These are phyloP conservation scores for Penicillium taxi DNA, from an alignment of 495 filamentous ascomycete genomes.

Conservation along the genomic window DNA sequence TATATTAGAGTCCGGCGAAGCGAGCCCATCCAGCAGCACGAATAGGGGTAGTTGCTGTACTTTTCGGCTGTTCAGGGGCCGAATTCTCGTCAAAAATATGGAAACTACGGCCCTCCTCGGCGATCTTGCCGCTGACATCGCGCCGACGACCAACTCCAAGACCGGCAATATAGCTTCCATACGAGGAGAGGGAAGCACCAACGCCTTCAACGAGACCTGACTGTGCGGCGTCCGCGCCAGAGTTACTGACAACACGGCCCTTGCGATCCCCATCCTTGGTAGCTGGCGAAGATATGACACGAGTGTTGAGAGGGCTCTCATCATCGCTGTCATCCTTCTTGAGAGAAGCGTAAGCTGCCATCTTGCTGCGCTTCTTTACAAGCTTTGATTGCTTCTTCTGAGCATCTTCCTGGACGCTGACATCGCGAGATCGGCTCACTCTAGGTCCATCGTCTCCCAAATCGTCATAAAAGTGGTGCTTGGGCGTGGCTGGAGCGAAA, in stretches of 20 bases:
- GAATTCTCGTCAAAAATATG: conserved; percentile 6
- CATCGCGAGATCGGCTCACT: conserved; percentile 18
- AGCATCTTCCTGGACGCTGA: conserved; percentile 14
- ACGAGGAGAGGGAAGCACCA: conserved; percentile 32
- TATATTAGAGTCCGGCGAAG: conserved; percentile 36
- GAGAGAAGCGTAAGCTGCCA: conserved; percentile 27
- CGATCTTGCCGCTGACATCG: conserved; percentile 77
- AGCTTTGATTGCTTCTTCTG: conserved; percentile 24
- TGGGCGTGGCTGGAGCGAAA: conserved; percentile 15
- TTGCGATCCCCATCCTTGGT: conserved; percentile 33
- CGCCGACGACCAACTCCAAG: conserved; percentile 43
- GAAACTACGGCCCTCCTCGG: conserved; percentile 77
- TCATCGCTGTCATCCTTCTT: conserved; percentile 28
- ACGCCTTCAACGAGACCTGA: conserved; percentile 11
- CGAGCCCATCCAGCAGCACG: conserved; percentile 43
- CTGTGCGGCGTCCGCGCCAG: conserved; percentile 32
- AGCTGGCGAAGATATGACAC: conserved; percentile 17
- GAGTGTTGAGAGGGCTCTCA: conserved; percentile 9
- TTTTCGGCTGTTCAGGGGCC: conserved; percentile 5
- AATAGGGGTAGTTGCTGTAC: conserved; percentile 7
- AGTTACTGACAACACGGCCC: conserved; percentile 47
- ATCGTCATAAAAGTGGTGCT: conserved; percentile 33
- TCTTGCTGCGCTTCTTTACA: conserved; percentile 25
- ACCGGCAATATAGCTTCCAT: conserved; percentile 53
- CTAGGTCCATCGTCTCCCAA: conserved; percentile 20